Conservation (phyloP, 495 filamentous ascomycete genomes). For the Aspergillus ostianus region DNA sequence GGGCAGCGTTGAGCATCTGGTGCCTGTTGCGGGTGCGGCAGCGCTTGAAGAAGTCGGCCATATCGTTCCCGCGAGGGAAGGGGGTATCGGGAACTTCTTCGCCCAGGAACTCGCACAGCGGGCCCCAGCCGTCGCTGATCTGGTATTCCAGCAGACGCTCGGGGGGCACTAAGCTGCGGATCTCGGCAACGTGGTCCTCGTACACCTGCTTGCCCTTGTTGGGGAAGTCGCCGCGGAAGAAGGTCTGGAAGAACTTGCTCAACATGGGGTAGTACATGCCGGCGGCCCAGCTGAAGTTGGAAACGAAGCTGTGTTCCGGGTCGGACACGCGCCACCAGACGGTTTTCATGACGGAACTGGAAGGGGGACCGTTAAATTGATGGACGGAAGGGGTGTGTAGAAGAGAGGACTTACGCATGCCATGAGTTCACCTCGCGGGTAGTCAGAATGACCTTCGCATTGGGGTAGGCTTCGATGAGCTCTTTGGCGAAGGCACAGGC, state of each 20-base stretch:
- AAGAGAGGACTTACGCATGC: conserved; percentile 41
- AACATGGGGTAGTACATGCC: conserved; percentile 61
- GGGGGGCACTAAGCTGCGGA: conserved; percentile 44
- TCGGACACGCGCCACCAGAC: conserved; percentile 55
- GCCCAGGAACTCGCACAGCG: conserved; percentile 65
- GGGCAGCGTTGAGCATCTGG: conserved; percentile 60
- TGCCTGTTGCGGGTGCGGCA: conserved; percentile 57
- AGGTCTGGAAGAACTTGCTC: conserved; percentile 57
- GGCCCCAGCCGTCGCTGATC: conserved; percentile 64
- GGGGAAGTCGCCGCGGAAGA: conserved; percentile 53
- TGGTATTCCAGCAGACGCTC: conserved; percentile 61
- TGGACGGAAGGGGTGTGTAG: neutral
- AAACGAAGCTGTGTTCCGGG: conserved; percentile 52
- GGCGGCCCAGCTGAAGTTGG: conserved; percentile 54
- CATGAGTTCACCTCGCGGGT: conserved; percentile 60
- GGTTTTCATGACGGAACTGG: conserved; percentile 49
- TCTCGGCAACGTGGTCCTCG: conserved; percentile 43
- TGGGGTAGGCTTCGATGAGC: conserved; percentile 66
- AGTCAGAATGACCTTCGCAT: conserved; percentile 66
- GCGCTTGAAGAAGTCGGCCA: conserved; percentile 58
- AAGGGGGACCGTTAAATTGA: neutral
- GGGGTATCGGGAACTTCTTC: conserved; percentile 52
- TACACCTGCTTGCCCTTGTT: conserved; percentile 52
- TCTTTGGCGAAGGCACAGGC: conserved; percentile 65
- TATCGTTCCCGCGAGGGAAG: conserved; percentile 49